Base-by-base conservation (phyloP, 139 green algal species). In the Tetraselmis chui region DNA sequence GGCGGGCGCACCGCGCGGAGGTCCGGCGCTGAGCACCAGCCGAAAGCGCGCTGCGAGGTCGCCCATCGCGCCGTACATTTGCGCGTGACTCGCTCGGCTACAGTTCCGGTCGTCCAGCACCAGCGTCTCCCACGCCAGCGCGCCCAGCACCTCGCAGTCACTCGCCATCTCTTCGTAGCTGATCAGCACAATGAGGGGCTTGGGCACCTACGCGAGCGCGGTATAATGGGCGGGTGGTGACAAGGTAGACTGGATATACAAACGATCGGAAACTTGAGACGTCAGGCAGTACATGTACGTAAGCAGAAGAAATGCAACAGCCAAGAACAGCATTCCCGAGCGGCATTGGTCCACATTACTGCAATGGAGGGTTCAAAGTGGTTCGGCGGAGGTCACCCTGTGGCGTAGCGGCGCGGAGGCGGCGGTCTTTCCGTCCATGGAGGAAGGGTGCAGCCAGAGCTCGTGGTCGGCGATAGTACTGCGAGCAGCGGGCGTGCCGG, bases 161-260 rank as follows among this genome's bases (percentile, higher is more conserved):
- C 86, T 75, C 23, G 81, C 83, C 22, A 93, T 85, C 2, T 87
- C 84, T 82, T 97, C 93, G 59, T 93, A 91, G 11, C 79, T 89
- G 0, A 90, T 89, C 0, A 97, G 75, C 30, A 97, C 89, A 23
- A 95, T 86, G 31, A 96, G 89, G 0, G 91, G 83, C 90, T 94
- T 94, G 32, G 90, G 86, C 29, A 96, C 83, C 83, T 89, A n/a
- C n/a, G n/a, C n/a, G n/a, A n/a, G n/a, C n/a, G n/a, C n/a, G n/a
- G n/a, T n/a, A n/a, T n/a, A n/a, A n/a, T n/a, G n/a, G n/a, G n/a
- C n/a, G n/a, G n/a, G n/a, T n/a, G n/a, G n/a, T n/a, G n/a, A n/a
- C n/a, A n/a, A n/a, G n/a, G n/a, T n/a, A n/a, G n/a, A n/a, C n/a
- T n/a, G n/a, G n/a, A n/a, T n/a, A n/a, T n/a, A n/a, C n/a, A n/a